Evolutionary conservation across 2,329 filamentous ascomycete species (phyloP).

Genomic region (Penicillium palitans): DNA sequence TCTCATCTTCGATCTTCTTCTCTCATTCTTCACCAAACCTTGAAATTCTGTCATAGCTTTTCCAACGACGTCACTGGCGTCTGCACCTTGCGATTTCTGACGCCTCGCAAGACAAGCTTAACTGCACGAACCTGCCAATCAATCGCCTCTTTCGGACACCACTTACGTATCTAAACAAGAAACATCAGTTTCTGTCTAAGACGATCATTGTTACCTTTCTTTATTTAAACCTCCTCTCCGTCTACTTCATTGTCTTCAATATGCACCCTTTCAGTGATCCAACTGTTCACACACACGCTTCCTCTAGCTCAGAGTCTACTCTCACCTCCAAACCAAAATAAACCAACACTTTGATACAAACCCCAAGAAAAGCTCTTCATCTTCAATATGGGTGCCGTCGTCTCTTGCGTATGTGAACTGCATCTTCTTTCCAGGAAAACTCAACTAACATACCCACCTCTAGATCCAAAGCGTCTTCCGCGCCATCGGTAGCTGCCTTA

Average conservation of each 20-base stretch:
- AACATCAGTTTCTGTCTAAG: background rate
- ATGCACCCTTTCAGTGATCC: slow-evolving; percentile 35
- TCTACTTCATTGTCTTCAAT: slow-evolving; percentile 7
- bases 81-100: background rate
- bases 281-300: slow-evolving; percentile 31
- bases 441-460: slow-evolving; percentile 15
- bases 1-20: background rate
- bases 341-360: slow-evolving; percentile 12
- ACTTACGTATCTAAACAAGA: slow-evolving; percentile 20
- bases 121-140: slow-evolving; percentile 17
- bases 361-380: slow-evolving; percentile 5
- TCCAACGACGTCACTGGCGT: slow-evolving; percentile 8
- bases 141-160: slow-evolving; percentile 20
- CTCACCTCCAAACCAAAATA: slow-evolving; percentile 18
- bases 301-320: slow-evolving; percentile 27
- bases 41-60: slow-evolving; percentile 8
- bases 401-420: slow-evolving; percentile 70
- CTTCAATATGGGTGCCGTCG: slow-evolving; percentile 73
- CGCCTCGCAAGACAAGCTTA: slow-evolving; percentile 10
- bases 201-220: slow-evolving; percentile 3
- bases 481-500: slow-evolving; percentile 66
- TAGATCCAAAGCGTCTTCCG: slow-evolving; percentile 61
- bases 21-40: background rate
- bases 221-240: slow-evolving; percentile 9
- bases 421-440: slow-evolving; percentile 21